Conservation (phyloP, 2,329 filamentous ascomycete species). For the Sordariomycetes sp. region DNA sequence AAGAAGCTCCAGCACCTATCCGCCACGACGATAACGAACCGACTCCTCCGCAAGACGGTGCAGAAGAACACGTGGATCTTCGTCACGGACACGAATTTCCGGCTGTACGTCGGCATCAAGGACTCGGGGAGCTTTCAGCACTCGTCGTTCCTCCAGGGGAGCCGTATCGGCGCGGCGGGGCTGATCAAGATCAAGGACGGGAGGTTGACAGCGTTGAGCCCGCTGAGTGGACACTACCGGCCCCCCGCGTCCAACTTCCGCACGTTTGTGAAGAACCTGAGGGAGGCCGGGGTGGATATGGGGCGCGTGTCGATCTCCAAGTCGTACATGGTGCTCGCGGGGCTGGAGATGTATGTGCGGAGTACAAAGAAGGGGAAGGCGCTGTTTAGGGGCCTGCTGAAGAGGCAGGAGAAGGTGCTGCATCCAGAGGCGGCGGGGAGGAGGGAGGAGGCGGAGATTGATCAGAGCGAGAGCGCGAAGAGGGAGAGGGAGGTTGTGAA, state of each 20-base stretch:
- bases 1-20: conserved; percentile 48
- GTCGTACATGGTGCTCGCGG: conserved; percentile 70
- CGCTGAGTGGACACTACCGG: conserved; percentile 67
- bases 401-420: not conserved
- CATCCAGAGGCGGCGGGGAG: not conserved
- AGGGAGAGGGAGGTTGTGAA: not conserved
- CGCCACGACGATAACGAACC: conserved; percentile 62
- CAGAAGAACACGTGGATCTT: conserved; percentile 92
- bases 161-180: conserved; percentile 70
- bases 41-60: conserved; percentile 63
- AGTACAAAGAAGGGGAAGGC: conserved; percentile 50
- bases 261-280: conserved; percentile 62
- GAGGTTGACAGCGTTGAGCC: conserved; percentile 59
- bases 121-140: conserved; percentile 82
- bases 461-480: conserved; percentile 2
- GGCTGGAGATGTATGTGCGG: conserved; percentile 67
- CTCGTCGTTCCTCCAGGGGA: conserved; percentile 75
- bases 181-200: conserved; percentile 77
- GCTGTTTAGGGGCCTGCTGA: conserved; percentile 21
- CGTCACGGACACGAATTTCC: conserved; percentile 73
- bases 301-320: conserved; percentile 65
- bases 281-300: conserved; percentile 66
- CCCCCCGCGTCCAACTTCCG: conserved; percentile 75
- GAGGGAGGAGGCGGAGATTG: not conserved
- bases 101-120: conserved; percentile 84